Evolutionary conservation across 2,329 filamentous ascomycete species (phyloP).

Genomic region (Pestalotiopsis sp.): DNA sequence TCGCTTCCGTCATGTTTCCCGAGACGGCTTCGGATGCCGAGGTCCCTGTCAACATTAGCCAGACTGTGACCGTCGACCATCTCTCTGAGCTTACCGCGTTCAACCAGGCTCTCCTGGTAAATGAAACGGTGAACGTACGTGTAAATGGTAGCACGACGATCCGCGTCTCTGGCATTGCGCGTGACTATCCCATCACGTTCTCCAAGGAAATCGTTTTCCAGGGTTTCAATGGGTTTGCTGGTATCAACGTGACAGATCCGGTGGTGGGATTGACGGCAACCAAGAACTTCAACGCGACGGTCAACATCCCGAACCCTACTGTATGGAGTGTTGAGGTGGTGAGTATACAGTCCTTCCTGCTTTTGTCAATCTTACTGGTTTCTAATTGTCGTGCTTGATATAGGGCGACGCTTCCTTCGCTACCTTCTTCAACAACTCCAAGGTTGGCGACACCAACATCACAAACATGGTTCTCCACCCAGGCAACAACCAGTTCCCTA

Average conservation of each 20-base stretch:
- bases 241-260: conserved; percentile 54
- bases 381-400: neutral
- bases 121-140: conserved; percentile 51
- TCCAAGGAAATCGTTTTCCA: conserved; percentile 56
- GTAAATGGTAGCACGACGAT: conserved; percentile 56
- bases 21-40: conserved; percentile 49
- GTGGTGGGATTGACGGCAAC: conserved; percentile 44
- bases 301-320: conserved; percentile 66
- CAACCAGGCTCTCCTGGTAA: conserved; percentile 56
- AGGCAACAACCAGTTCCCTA: conserved; percentile 57
- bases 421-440: conserved; percentile 53
- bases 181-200: conserved; percentile 54
- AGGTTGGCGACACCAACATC: conserved; percentile 60
- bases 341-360: conserved; percentile 30
- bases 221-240: conserved; percentile 58
- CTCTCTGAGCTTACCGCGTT: conserved; percentile 54
- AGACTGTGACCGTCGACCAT: conserved; percentile 49
- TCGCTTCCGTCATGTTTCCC: conserved; percentile 55
- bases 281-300: conserved; percentile 64
- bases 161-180: conserved; percentile 50
- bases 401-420: conserved; percentile 66
- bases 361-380: neutral
- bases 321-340: conserved; percentile 66
- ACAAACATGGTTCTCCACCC: conserved; percentile 57
- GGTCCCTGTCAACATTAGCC: conserved; percentile 54